Base-by-base conservation (phyloP, 495 filamentous ascomycete genomes). In the Parathielavia hyrcaniae region DNA sequence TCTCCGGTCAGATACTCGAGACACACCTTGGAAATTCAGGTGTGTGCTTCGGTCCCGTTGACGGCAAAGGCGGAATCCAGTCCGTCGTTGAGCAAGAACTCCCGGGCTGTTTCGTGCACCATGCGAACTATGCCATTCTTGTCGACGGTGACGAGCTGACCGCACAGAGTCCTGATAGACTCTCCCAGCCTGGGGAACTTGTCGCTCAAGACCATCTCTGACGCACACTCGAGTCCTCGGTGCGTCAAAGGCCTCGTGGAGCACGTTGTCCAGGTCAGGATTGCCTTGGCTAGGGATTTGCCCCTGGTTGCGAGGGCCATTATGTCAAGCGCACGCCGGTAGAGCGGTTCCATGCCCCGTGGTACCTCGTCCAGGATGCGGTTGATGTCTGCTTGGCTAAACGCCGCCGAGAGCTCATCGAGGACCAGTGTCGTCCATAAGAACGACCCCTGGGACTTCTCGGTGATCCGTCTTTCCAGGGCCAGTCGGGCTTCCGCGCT, bases 71-170 rank as follows among this genome's bases (percentile, higher is more conserved):
- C 55, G 11, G 59, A 60, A 22, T 44, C 22, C 2, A 65, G 56
- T 13, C 32, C n/a, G 22, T 43, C 6, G 52, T 53, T 32, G 34
- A 58, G 52, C 2, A 65, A 23, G 53, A 69, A 67, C 32, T 67
- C 58, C 13, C 48, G 53, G 4, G 57, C 63, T 1, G 55, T 64
- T 36, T 61, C 58, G 26, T 64, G 62, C 7, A 64, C 49, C 50
- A 61, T 56, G 30, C 61, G 55, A 20, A 64, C 53, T 13, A 16
- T 34, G 14, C 45, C 60, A 22, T 50, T 53, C 26, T 26, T 38
- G 34, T 64, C 57, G 52, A 61, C 22, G 6, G 23, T 46, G 2
- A 64, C 55, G 10, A 64, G 51, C 23, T 64, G 53, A 13, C 62
- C 57, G 34, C 62, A 64, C 9, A 64, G 38, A 4, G 46, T 35